phyloP scores from a whole-genome alignment of 1,139 yeast species.

The Saccharomyces uvarum region DNA sequence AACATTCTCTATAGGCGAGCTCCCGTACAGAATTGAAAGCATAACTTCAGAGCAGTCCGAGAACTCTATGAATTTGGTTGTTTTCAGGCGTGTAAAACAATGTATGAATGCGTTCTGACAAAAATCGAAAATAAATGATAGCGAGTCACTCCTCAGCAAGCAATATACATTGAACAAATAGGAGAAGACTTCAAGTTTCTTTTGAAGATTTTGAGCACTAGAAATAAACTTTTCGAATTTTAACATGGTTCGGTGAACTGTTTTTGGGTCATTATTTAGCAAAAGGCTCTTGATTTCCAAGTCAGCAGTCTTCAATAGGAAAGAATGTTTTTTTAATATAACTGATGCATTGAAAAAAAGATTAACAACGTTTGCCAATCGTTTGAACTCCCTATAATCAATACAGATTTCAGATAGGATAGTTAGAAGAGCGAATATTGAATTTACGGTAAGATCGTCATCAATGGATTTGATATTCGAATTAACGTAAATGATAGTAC shows the following conservation, averaged over 20 bases:
- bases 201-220: slow-evolving; percentile 8
- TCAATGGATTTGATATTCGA: slow-evolving; percentile 6
- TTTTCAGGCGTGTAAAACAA: slow-evolving; percentile 11
- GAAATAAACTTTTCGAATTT: slow-evolving; percentile 23
- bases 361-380: slow-evolving; percentile 30
- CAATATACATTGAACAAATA: slow-evolving; percentile 19
- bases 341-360: slow-evolving; percentile 28
- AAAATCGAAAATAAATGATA: slow-evolving; percentile 14
- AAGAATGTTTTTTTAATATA: slow-evolving; percentile 9
- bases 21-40: slow-evolving; percentile 20
- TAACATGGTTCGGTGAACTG: slow-evolving; percentile 11
- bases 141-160: slow-evolving; percentile 7
- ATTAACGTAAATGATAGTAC: slow-evolving; percentile 15
- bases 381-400: slow-evolving; percentile 20
- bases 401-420: slow-evolving; percentile 16
- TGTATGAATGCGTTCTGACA: slow-evolving; percentile 13
- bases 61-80: slow-evolving; percentile 6
- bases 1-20: slow-evolving; percentile 8
- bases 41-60: slow-evolving; percentile 18
- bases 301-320: slow-evolving; percentile 11
- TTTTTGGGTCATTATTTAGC: slow-evolving; percentile 5
- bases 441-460: not conserved
- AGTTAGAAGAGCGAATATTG: slow-evolving; percentile 5
- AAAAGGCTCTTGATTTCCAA: slow-evolving; percentile 10
- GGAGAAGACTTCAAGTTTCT: slow-evolving; percentile 11